A percentile compares a stretch with the other conserved stretches of the same genome.
Evolutionary conservation across 306 rosid genomes (phyloP).

Genomic region (Pterocarpus macrocarpus): DNA sequence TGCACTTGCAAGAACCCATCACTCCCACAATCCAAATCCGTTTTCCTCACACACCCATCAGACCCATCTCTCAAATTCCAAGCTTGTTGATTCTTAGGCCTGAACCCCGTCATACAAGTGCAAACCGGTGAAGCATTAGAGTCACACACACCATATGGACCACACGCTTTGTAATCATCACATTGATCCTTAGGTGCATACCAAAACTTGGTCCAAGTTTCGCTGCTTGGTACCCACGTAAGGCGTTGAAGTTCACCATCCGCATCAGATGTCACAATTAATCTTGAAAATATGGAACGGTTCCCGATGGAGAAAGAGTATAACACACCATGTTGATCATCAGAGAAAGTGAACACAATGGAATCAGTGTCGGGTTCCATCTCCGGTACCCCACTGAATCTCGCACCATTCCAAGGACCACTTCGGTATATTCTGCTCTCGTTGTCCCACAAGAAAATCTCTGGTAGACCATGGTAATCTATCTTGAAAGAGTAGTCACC

Average conservation of each 20-base stretch:
- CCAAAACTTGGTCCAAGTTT: constrained; percentile 66
- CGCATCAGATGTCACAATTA: constrained; percentile 39
- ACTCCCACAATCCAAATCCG: constrained; percentile 51
- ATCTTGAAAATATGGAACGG: constrained; percentile 51
- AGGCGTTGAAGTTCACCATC: constrained; percentile 53
- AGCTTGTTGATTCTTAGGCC: constrained; percentile 60
- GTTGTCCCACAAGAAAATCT: constrained; percentile 50
- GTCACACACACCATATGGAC: constrained; percentile 71
- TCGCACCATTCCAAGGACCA: constrained; percentile 84
- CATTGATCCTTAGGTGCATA: constrained; percentile 78
- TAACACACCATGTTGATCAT: constrained; percentile 51
- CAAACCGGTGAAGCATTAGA: constrained; percentile 73
- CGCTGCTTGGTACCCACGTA: constrained; percentile 55
- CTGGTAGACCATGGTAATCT: constrained; percentile 66
- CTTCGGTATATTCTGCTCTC: constrained; percentile 46
- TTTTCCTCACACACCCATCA: constrained; percentile 77
- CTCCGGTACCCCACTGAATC: constrained; percentile 82
- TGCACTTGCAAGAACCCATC: constrained; percentile 55
- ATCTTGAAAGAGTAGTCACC: constrained; percentile 64
- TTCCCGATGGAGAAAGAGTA: constrained; percentile 53
- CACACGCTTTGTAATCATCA: constrained; percentile 60
- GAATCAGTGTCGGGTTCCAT: constrained; percentile 54
- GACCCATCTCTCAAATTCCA: constrained; percentile 84
- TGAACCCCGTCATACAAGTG: constrained; percentile 67
- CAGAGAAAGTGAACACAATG: constrained; percentile 46